phyloP scores from a whole-genome alignment of 2,329 filamentous ascomycete species.

The Diaporthe velutina region DNA sequence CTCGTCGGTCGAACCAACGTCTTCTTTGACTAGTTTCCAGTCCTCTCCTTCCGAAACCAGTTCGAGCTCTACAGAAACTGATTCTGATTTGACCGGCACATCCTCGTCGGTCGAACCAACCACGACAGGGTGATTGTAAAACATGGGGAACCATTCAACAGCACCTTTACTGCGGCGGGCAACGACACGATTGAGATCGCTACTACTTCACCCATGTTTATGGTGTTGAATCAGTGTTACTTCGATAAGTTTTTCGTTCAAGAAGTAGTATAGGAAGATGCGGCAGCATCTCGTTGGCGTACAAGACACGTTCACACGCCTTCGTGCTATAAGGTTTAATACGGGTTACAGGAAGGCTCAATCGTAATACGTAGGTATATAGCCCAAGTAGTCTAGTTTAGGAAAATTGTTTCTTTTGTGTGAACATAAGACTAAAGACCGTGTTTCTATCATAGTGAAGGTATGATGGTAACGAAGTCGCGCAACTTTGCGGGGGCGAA shows the following conservation, averaged over 20 bases:
- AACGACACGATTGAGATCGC: background rate
- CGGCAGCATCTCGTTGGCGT: too few relatives aligned
- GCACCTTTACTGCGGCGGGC: background rate
- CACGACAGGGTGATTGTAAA: background rate
- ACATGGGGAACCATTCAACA: background rate
- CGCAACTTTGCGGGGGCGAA: background rate
- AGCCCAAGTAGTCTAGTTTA: background rate
- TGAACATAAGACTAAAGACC: background rate
- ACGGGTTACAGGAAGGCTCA: background rate
- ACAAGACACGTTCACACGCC: background rate
- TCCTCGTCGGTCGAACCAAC: background rate
- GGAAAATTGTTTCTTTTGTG: background rate
- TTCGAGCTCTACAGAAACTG: background rate
- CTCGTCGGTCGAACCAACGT: background rate
- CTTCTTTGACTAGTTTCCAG: background rate
- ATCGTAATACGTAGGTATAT: background rate
- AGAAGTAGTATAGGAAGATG: background rate
- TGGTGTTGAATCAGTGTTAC: background rate
- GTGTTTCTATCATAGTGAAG: background rate
- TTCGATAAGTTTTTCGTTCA: background rate
- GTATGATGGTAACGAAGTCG: background rate
- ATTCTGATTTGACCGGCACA: background rate
- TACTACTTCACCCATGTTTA: accelerated
- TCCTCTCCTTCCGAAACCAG: background rate
- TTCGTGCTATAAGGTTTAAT: background rate